These are phyloP conservation scores for Claviceps sp. DNA, from an alignment of 2,329 filamentous ascomycete species.

Conservation along the genomic window DNA sequence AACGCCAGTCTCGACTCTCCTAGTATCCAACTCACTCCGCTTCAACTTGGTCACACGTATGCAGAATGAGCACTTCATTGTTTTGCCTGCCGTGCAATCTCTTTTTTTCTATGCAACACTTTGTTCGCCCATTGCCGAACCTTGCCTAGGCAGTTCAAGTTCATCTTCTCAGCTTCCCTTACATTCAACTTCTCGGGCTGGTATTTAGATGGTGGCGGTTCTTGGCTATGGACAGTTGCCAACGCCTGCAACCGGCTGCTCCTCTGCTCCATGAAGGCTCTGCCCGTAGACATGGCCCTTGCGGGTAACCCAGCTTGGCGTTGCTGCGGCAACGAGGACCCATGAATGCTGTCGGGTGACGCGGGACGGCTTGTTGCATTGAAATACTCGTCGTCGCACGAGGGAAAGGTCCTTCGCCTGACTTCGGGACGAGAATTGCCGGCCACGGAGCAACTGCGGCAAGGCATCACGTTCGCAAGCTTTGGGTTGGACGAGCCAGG, in stretches of 20 bases:
- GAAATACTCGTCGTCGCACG: slow-evolving; percentile 4
- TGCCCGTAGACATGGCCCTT: slow-evolving; percentile 13
- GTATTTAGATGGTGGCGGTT: neutral
- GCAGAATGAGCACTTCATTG: neutral
- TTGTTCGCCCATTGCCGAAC: slow-evolving; percentile 9
- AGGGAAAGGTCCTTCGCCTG: slow-evolving; percentile 8
- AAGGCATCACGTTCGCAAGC: slow-evolving; percentile 11
- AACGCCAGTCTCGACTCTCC: neutral
- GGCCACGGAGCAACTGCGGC: slow-evolving; percentile 13
- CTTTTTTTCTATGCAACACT: slow-evolving; percentile 5
- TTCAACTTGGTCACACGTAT: neutral
- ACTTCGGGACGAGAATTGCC: neutral
- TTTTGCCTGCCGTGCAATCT: neutral
- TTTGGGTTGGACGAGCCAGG: slow-evolving; percentile 19
- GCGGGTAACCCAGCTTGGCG: slow-evolving; percentile 5
- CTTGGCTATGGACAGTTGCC: neutral
- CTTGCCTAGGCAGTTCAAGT: slow-evolving; percentile 2
- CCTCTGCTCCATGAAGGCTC: slow-evolving; percentile 14
- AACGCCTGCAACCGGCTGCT: slow-evolving; percentile 6
- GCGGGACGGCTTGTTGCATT: slow-evolving; percentile 3
- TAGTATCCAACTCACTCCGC: neutral
- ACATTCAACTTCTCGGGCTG: neutral
- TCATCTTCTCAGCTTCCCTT: neutral
- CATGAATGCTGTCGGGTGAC: neutral
- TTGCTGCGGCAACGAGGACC: neutral